phyloP scores from a whole-genome alignment of 2,329 filamentous ascomycete genomes.

The Paradendryphiella salina region DNA sequence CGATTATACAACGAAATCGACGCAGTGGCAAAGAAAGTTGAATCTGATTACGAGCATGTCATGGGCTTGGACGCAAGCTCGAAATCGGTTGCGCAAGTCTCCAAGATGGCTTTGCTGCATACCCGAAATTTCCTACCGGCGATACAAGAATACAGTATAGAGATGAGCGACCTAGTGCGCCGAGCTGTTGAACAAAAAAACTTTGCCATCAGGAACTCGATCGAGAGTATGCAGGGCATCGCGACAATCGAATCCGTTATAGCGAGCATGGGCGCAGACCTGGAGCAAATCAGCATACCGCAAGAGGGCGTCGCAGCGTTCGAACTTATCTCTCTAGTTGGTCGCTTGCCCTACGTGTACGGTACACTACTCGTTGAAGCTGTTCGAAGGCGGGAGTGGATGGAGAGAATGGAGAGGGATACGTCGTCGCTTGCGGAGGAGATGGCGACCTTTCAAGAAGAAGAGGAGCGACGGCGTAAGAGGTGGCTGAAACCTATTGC shows the following conservation, averaged over 20 bases:
- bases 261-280: constrained; percentile 70
- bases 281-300: constrained; percentile 71
- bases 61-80: constrained; percentile 68
- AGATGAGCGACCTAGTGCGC: constrained; percentile 60
- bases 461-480: constrained; percentile 83
- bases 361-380: constrained; percentile 86
- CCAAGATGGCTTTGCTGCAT: constrained; percentile 66
- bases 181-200: constrained; percentile 66
- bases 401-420: constrained; percentile 83
- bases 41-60: constrained; percentile 80
- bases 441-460: constrained; percentile 87
- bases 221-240: constrained; percentile 79
- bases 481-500: constrained; percentile 90
- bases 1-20: constrained; percentile 83
- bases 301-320: constrained; percentile 79
- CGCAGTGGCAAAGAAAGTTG: constrained; percentile 81
- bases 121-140: constrained; percentile 66
- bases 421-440: constrained; percentile 88
- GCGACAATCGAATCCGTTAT: constrained; percentile 78
- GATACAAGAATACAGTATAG: constrained; percentile 59
- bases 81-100: constrained; percentile 64
- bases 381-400: constrained; percentile 85
- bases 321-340: constrained; percentile 76
- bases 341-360: constrained; percentile 85
- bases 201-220: constrained; percentile 64